Base-by-base conservation (phyloP, 2,329 filamentous ascomycete genomes). In the Apiospora aurea region DNA sequence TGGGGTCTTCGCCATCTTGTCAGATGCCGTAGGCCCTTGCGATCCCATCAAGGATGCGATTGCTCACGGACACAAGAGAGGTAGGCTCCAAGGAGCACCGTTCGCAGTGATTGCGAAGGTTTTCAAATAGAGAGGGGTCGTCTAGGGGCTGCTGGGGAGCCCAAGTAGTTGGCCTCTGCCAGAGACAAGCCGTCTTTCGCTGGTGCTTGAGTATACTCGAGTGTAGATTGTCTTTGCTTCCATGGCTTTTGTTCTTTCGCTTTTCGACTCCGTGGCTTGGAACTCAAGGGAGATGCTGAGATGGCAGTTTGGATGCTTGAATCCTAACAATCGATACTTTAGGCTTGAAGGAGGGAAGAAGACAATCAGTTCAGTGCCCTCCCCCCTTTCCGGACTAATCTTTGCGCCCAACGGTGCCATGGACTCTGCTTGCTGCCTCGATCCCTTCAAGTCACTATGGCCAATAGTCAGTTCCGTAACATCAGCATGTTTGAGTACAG, bases 81-180 rank as follows among this genome's bases (percentile, higher is more conserved):
- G 57, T 64, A 7, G 26, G 57, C 6, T 2, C 8, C 7, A 38
- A 5, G 4, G 18, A 64, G 6, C 1, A 29, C 26, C 57, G 5
- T 14, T 64, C 16, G 57, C 26, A 64, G 34, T 64, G 57, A 64
- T 64, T 64, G 57, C 26, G 34, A 21, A 34, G 26, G 38, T 64
- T 64, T 43, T 10, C 11, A 43, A 43, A 43, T 43, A 13, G 8
- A 43, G 41, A 10, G 41, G 11, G 41, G 41, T 43, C 41, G 34
- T 34, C 34, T 6, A 34, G 34, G 34, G 34, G 34, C 34, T 34
- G 34, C 41, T 43, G 41, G 41, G 13, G 41, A 43, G 41, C 34
- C 34, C 34, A 38, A 64, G 24, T 14, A 16, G 53, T 13, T 64
- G 57, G 57, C 26, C 57, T 11, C 24, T 34, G 11, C 57, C 26